Base-by-base conservation (phyloP, 768 basidiomycete genomes). In the Rhodotorula babjevae region DNA sequence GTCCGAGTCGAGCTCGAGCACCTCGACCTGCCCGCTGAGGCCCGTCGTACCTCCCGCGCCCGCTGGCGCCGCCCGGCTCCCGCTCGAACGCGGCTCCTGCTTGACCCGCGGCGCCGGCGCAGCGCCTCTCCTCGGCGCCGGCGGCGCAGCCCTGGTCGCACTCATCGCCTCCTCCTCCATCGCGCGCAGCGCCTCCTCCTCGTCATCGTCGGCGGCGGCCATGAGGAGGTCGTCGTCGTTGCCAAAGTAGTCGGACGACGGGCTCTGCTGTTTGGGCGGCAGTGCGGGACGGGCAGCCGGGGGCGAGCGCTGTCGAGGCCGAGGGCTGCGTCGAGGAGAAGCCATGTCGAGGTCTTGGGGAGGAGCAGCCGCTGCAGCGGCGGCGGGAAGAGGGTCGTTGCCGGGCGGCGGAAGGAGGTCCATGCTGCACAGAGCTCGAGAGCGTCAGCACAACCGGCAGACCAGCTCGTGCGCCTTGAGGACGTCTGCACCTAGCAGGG, bases 1-100 rank as follows among this genome's bases (percentile, higher is more conserved):
- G 31, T 65, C 69, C 21, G 63, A 61, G 31, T 64, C 69, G 19
- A 67, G 36, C 33, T 62, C 65, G 27, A 71, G 40, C 19, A 71
- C 69, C 27, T 66, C 70, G 55, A 59, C 60, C 15, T 55, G 11
- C 11, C 25, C 18, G 2, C 27, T 52, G 4, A 42, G 27, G 10
- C 60, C 40, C 60, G n/a, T 61, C 40, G 8, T 16, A 9, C 12
- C 36, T 7, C 23, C 31, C 15, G 21, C 52, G 5, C n/a, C 56
- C 15, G n/a, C 49, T 31, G n/a, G 12, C 21, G 40, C 27, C 23
- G n/a, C n/a, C 5, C 50, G 47, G 49, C 14, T 53, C n/a, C 47
- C 62, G 47, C 36, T 55, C 49, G 50, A 36, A 8, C 23, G 33
- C 47, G 33, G 63, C 10, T 57, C 62, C 18, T 4, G 18, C 56